Evolutionary conservation across 139 green algal species (phyloP).

Genomic region (Chlamydomonas urium): DNA sequence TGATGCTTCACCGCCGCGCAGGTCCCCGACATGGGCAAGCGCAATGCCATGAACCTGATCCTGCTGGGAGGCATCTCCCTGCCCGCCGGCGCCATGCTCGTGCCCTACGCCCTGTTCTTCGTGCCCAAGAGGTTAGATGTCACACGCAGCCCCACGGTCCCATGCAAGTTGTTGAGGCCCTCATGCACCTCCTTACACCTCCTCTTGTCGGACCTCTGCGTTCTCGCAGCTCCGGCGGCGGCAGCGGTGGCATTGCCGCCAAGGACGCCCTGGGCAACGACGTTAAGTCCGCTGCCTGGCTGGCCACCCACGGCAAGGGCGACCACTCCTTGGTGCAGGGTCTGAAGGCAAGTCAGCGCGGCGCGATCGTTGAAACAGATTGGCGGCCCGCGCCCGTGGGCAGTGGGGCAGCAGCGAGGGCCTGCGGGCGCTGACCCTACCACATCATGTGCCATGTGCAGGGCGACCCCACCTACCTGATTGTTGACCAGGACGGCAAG

Average conservation of each 20-base stretch:
- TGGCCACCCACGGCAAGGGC: conserved; percentile 78
- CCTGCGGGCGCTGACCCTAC: too few species aligned
- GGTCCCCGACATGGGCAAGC: conserved; percentile 12
- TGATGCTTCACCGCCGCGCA: background rate
- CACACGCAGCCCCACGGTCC: too few species aligned
- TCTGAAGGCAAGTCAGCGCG: conserved; percentile 73
- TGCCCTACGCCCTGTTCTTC: conserved; percentile 73
- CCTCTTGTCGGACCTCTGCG: too few species aligned
- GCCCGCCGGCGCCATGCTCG: conserved; percentile 58
- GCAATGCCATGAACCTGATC: conserved; percentile 89
- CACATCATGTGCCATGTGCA: too few species aligned
- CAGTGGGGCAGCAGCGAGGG: too few species aligned
- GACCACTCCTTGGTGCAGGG: conserved; percentile 88
- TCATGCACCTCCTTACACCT: too few species aligned
- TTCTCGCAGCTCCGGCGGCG: conserved; percentile 66
- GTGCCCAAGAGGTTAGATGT: conserved; percentile 65
- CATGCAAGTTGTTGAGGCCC: too few species aligned
- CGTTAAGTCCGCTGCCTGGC: conserved; percentile 75
- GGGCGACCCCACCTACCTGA: conserved; percentile 97
- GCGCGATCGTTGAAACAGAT: background rate
- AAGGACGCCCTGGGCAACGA: conserved; percentile 97
- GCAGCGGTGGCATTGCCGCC: conserved; percentile 69
- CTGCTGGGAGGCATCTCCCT: conserved; percentile 42
- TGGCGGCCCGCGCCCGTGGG: too few species aligned
- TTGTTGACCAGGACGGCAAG: conserved; percentile 76